Percentiles rank a stretch among this genome's conserved stretches.
phyloP scores from a whole-genome alignment of 345 rosid species.

The thale cress (Arabidopsis thaliana) region DNA sequence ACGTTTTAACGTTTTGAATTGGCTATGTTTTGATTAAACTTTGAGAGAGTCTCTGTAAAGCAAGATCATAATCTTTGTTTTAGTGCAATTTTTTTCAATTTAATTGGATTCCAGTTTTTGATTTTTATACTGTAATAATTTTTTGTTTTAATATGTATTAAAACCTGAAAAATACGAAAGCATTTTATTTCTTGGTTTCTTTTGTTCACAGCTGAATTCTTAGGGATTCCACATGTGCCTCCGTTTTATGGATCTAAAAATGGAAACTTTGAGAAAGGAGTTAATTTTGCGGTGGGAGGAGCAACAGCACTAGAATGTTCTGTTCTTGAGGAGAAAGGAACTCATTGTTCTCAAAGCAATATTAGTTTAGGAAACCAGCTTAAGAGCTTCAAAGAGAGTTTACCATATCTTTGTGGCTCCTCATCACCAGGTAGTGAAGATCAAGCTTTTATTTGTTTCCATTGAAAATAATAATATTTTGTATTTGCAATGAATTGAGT shows the following conservation, averaged over 20 bases:
- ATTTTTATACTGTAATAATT: no score
- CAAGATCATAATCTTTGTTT: no score
- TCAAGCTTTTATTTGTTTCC: not conserved
- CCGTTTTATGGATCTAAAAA: not conserved
- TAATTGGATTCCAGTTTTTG: no score
- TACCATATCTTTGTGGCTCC: constrained; percentile 41
- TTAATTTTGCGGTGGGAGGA: not conserved
- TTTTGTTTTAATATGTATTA: no score
- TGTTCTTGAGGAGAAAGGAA: constrained; percentile 19
- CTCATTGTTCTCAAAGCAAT: constrained; percentile 7
- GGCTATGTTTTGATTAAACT: not conserved
- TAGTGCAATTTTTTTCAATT: no score
- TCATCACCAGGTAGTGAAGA: constrained; percentile 38
- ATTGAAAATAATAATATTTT: no score
- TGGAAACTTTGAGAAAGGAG: not conserved
- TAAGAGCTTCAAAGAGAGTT: constrained; percentile 40
- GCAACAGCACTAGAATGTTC: not conserved
- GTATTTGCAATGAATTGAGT: not conserved
- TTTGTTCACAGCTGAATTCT: not conserved
- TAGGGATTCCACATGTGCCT: not conserved
- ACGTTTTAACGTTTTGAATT: not conserved
- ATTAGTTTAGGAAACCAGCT: constrained; percentile 41
- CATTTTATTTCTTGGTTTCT: not conserved
- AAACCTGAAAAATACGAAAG: not conserved
- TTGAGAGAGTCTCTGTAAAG: no score